A percentile compares a stretch with the other conserved stretches of the same genome.
Conservation (phyloP, 345 rosid genomes). For the Garcia nutans region DNA sequence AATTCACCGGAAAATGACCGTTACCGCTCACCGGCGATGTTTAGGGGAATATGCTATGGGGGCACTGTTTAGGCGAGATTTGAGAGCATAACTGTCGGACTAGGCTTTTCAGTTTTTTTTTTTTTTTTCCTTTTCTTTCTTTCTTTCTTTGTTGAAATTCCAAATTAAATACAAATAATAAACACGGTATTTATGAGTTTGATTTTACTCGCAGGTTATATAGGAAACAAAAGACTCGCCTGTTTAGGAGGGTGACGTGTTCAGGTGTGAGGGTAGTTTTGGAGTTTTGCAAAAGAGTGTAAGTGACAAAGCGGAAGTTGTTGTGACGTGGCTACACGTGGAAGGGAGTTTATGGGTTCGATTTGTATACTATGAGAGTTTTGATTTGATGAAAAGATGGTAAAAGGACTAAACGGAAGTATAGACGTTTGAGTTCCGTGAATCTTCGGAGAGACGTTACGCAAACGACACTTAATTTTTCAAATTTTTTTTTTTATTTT, state of each 20-base stretch:
- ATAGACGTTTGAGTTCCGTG: constrained; percentile 23
- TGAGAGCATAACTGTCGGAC: constrained; percentile 52
- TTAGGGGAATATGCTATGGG: constrained; percentile 2
- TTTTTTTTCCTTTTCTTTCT: neutral
- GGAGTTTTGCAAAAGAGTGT: neutral
- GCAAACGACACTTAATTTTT: constrained; percentile 28
- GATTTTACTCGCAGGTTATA: constrained; percentile 26
- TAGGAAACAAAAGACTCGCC: constrained; percentile 22
- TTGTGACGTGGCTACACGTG: constrained; percentile 11
- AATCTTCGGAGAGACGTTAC: constrained; percentile 60
- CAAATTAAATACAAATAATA: neutral
- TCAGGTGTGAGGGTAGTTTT: neutral
- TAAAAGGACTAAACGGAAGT: neutral
- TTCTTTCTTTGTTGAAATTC: neutral
- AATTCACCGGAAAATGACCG: constrained; percentile 42
- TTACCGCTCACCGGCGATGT: constrained; percentile 40
- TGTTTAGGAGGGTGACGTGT: constrained; percentile 7
- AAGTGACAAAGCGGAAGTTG: neutral
- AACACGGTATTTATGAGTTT: constrained; percentile 10
- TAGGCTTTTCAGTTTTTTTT: neutral
- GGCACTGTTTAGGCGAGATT: constrained; percentile 40
- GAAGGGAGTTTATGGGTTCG: constrained; percentile 22
- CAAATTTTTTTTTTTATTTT: neutral
- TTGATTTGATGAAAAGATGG: neutral
- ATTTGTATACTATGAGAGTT: neutral